These are phyloP conservation scores for Debaryomycetaceae sp. DNA, from an alignment of 1,139 yeast genomes.

Conservation along the genomic window DNA sequence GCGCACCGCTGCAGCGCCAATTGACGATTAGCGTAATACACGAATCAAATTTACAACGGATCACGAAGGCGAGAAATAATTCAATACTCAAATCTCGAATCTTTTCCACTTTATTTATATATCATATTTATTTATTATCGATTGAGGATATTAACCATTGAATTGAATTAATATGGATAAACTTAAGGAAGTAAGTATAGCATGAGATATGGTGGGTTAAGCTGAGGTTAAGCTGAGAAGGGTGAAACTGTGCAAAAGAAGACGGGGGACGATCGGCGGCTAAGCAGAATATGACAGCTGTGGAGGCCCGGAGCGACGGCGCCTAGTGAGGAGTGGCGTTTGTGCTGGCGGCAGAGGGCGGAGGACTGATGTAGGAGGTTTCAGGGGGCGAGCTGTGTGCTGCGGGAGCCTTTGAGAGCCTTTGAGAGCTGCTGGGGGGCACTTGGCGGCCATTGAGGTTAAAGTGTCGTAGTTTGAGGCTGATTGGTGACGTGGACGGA, in stretches of 20 bases:
- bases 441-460: too few species aligned
- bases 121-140: neutral
- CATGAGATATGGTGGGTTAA: neutral
- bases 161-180: conserved; percentile 35
- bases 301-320: too few species aligned
- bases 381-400: too few species aligned
- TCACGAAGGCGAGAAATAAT: neutral
- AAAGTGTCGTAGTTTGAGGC: neutral
- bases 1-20: neutral
- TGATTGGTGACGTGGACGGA: neutral
- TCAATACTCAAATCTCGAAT: neutral
- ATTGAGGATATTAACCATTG: neutral
- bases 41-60: conserved; percentile 1
- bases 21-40: neutral
- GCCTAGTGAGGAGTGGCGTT: too few species aligned
- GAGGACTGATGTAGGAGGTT: too few species aligned
- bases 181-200: conserved; percentile 48
- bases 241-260: too few species aligned
- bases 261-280: too few species aligned
- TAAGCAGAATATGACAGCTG: too few species aligned
- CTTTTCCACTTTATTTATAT: neutral
- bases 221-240: too few species aligned
- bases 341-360: too few species aligned
- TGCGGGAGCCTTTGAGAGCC: too few species aligned
- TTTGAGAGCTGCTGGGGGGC: too few species aligned